Base-by-base conservation (phyloP, 2,329 filamentous ascomycete species). In the Ophiocordyceps robertsii region DNA sequence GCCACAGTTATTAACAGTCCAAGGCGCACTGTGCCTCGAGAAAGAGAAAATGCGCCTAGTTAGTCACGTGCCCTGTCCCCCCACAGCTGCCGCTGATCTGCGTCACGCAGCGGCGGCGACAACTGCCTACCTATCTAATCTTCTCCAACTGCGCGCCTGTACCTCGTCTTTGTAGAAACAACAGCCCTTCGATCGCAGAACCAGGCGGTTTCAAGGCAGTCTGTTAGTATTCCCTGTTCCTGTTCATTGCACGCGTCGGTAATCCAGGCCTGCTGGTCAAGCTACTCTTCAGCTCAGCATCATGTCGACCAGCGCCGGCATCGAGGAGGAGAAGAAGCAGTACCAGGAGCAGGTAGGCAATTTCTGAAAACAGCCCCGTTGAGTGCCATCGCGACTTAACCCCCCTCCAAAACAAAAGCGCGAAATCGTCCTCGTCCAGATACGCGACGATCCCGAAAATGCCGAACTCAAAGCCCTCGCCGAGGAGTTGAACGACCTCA, bases 391-490 rank as follows among this genome's bases (percentile, higher is more conserved):
- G 33, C 27, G 24, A 31, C 53, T 59, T 30, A 56, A 46, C 29
- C 43, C 13, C 29, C 6, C 24, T 7, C 24, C 31, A 17, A n/a
- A 47, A 44, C 37, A 44, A 17, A 55, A 89, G 83, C 77, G 94
- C 58, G 84, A 89, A 56, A 80, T 85, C 32, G 80, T 95, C 46
- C 68, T 80, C 54, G 70, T 76, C 43, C 83, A 84, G 50, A 76
- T 94, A 44, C 80, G 82, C 61, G 80, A 84, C 61, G 85, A 92
- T 56, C 81, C 88, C 49, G 81, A 83, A 45, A 90, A 87, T 62
- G 69, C 69, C 54, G 87, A 90, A 63, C 78, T 93, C 56, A 73
- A 81, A 56, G 76, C 73, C 57, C 76, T 95, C 59, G 81, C 83
- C 64, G 69, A 75, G 60, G 87, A 94, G 71, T 77, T 95, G 66